Conservation (phyloP, 1,139 yeast species). For the Meyerozyma carpophila region DNA sequence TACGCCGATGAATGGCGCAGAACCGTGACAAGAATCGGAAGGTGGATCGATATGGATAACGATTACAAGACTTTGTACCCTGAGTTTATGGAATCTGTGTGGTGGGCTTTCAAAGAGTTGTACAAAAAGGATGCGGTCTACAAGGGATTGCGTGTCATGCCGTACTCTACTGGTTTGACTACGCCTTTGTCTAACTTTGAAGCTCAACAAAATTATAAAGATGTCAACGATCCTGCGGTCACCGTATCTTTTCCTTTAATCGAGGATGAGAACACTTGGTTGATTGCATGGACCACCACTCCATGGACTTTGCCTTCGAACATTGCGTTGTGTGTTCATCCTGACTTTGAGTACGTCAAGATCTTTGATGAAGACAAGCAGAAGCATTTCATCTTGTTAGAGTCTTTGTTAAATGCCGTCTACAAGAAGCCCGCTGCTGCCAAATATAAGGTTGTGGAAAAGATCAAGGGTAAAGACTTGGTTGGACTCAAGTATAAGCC, state of each 20-base stretch:
- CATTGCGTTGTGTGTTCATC: conserved; percentile 86
- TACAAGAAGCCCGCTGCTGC: conserved; percentile 95
- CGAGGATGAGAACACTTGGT: conserved; percentile 72
- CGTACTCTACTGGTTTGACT: conserved; percentile 94
- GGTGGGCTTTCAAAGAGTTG: conserved; percentile 97
- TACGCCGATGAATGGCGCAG: conserved; percentile 93
- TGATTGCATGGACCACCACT: conserved; percentile 98
- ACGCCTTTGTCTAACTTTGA: conserved; percentile 96
- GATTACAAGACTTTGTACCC: conserved; percentile 98
- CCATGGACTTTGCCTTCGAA: conserved; percentile 99
- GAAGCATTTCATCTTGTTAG: conserved; percentile 75
- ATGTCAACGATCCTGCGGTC: conserved; percentile 94
- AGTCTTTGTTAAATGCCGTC: conserved; percentile 70
- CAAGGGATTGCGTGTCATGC: conserved; percentile 96
- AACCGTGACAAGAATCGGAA: conserved; percentile 88
- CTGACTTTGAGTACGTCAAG: conserved; percentile 86
- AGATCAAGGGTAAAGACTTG: conserved; percentile 71
- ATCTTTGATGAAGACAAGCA: conserved; percentile 85
- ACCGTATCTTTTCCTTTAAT: conserved; percentile 83
- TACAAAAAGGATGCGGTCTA: conserved; percentile 83
- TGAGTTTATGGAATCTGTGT: conserved; percentile 91
- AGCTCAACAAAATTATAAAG: conserved; percentile 97
- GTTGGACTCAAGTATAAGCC: conserved; percentile 80
- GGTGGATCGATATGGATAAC: conserved; percentile 99
- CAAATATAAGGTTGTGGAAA: conserved; percentile 77